A percentile compares a stretch with the other conserved stretches of the same genome.
These are phyloP conservation scores for Fraxinus albicans DNA, from an alignment of 305 asterid genomes.

Conservation along the genomic window DNA sequence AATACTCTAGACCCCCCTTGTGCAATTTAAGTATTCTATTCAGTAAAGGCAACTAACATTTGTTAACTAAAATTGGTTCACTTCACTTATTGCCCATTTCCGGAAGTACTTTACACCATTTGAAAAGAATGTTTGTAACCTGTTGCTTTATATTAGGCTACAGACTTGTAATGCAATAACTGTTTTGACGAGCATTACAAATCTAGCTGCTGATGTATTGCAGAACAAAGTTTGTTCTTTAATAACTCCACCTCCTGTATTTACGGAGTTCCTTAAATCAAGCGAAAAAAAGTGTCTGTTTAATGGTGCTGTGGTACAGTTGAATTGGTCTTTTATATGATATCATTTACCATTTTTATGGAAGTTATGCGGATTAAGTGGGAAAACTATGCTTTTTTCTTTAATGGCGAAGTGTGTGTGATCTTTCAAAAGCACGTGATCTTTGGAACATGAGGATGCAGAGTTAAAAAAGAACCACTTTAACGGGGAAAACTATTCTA, in stretches of 20 bases:
- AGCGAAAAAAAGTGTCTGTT: not conserved
- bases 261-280: not conserved
- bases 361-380: not conserved
- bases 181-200: not conserved
- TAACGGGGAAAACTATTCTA: not conserved
- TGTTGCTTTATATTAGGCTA: not conserved
- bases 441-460: not conserved
- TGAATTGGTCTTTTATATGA: not conserved
- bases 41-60: not conserved
- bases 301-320: not conserved
- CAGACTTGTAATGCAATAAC: not conserved
- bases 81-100: slow-evolving; percentile 5
- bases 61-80: not conserved
- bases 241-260: slow-evolving; percentile 2
- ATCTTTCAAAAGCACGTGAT: not conserved
- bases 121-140: not conserved
- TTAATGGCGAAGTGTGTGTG: not conserved
- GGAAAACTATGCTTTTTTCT: not conserved
- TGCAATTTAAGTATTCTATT: not conserved
- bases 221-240: not conserved
- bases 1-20: not conserved
- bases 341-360: not conserved
- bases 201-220: not conserved
- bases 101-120: slow-evolving; percentile 1
- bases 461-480: not conserved